Percentiles rank a stretch among this genome's conserved stretches.
phyloP scores from a whole-genome alignment of 2,329 filamentous ascomycete species.

The Neonectria magnoliae region DNA sequence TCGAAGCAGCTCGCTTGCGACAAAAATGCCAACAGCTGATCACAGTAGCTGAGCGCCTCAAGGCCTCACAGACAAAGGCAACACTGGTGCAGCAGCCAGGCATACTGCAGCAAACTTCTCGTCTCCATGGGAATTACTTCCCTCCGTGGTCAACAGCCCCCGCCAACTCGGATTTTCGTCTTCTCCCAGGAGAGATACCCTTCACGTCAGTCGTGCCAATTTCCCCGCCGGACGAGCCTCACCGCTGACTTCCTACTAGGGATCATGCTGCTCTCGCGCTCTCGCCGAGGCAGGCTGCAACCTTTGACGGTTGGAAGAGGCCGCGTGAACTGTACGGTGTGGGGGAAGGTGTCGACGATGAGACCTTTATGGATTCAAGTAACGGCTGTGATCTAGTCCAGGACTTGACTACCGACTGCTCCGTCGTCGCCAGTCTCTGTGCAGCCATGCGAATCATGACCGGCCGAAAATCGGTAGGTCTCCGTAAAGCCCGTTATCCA shows the following conservation, averaged over 20 bases:
- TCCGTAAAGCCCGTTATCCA: neutral
- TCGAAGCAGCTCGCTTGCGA: conserved; percentile 73
- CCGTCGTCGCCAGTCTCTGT: conserved; percentile 94
- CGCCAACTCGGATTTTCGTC: conserved; percentile 68
- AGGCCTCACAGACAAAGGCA: conserved; percentile 50
- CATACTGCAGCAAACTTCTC: conserved; percentile 79
- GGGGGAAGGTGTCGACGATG: conserved; percentile 43
- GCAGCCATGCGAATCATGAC: conserved; percentile 77
- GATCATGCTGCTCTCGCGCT: conserved; percentile 77
- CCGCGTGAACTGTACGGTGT: conserved; percentile 70
- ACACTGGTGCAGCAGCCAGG: conserved; percentile 5
- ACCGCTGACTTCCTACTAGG: conserved; percentile 51
- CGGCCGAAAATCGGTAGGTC: conserved; percentile 72
- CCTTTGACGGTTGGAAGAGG: conserved; percentile 87
- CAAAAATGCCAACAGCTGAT: conserved; percentile 77
- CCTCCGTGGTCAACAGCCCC: conserved; percentile 83
- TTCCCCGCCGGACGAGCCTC: neutral
- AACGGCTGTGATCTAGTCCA: conserved; percentile 85
- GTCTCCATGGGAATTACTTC: conserved; percentile 84
- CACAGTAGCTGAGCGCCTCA: conserved; percentile 79
- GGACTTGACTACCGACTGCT: conserved; percentile 95
- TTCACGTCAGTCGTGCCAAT: conserved; percentile 67
- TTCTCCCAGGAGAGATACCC: conserved; percentile 56
- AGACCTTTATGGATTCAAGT: conserved; percentile 64
- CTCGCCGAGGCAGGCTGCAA: conserved; percentile 76